These are phyloP conservation scores for Lathyrus aphaca DNA, from an alignment of 306 rosid genomes.

Conservation along the genomic window DNA sequence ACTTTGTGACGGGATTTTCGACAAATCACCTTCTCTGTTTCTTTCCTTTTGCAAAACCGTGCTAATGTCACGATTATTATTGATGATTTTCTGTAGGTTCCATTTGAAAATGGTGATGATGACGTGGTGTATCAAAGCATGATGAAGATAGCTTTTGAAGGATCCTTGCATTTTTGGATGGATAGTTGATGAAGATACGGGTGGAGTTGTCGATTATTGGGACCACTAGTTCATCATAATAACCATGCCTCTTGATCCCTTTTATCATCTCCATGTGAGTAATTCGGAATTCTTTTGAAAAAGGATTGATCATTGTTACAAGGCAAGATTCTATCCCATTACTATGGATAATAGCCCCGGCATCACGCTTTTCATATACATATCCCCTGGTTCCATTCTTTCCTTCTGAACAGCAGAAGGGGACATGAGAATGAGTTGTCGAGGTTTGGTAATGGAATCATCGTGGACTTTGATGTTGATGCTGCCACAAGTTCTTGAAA, in stretches of 20 bases:
- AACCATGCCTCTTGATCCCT: slow-evolving; percentile 98
- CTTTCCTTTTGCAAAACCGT: too few species aligned
- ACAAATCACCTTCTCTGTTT: too few species aligned
- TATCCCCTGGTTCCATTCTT: slow-evolving; percentile 93
- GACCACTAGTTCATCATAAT: slow-evolving; percentile 93
- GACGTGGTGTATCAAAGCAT: too few species aligned
- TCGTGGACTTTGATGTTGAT: slow-evolving; percentile 84
- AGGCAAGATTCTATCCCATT: slow-evolving; percentile 94
- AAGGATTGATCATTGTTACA: slow-evolving; percentile 84
- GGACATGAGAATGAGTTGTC: slow-evolving; percentile 77
- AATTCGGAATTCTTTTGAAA: slow-evolving; percentile 86
- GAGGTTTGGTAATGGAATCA: slow-evolving; percentile 69
- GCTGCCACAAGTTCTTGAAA: slow-evolving; percentile 93
- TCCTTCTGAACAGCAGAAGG: slow-evolving; percentile 98
- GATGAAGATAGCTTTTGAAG: too few species aligned
- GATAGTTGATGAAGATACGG: too few species aligned
- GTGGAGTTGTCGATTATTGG: slow-evolving; percentile 95
- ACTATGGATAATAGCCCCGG: slow-evolving; percentile 91
- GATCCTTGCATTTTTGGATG: too few species aligned
- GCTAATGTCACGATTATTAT: too few species aligned
- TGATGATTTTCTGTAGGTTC: too few species aligned
- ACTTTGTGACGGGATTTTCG: too few species aligned
- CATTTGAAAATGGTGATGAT: too few species aligned
- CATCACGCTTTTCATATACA: slow-evolving; percentile 86
- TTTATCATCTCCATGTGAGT: slow-evolving; percentile 99